phyloP scores from a whole-genome alignment of 2,329 filamentous ascomycete genomes.

The Acrodontium crateriforme region DNA sequence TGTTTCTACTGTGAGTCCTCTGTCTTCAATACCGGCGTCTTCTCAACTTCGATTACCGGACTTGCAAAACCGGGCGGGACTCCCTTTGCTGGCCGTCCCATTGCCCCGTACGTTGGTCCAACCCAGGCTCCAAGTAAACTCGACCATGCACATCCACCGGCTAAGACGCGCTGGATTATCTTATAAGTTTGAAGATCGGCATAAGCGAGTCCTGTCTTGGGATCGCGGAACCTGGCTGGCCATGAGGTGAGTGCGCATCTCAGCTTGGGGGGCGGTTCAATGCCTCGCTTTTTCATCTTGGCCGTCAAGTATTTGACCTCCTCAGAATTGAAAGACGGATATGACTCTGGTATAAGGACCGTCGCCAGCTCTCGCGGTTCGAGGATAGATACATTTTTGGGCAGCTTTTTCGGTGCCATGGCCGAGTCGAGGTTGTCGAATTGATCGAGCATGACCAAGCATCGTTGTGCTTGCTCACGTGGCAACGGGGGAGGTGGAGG shows the following conservation, averaged over 20 bases:
- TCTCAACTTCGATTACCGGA: too few species aligned
- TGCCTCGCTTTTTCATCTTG: constrained; percentile 31
- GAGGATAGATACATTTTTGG: constrained; percentile 22
- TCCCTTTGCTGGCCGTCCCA: constrained; percentile 50
- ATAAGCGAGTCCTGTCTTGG: constrained; percentile 70
- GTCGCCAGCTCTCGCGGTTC: constrained; percentile 43
- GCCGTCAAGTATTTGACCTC: constrained; percentile 38
- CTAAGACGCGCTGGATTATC: constrained; percentile 61
- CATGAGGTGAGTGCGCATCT: constrained; percentile 64
- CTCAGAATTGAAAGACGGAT: constrained; percentile 38
- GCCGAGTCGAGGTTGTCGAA: constrained; percentile 19
- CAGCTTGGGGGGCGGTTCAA: constrained; percentile 20
- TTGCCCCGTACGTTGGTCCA: constrained; percentile 33
- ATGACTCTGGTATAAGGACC: constrained; percentile 35
- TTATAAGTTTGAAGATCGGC: constrained; percentile 66
- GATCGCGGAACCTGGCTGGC: constrained; percentile 72
- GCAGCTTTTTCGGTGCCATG: constrained; percentile 2
- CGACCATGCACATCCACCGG: constrained; percentile 72
- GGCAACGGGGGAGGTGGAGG: constrained; percentile 13
- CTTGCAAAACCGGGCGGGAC: constrained; percentile 76
- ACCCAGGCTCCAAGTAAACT: constrained; percentile 69
- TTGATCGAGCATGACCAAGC: constrained; percentile 20
- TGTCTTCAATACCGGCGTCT: too few species aligned
- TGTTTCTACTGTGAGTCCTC: too few species aligned
- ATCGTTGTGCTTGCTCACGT: constrained; percentile 21